These are phyloP conservation scores for Hymenoscyphus repandus DNA, from an alignment of 2,329 filamentous ascomycete species.

Conservation along the genomic window DNA sequence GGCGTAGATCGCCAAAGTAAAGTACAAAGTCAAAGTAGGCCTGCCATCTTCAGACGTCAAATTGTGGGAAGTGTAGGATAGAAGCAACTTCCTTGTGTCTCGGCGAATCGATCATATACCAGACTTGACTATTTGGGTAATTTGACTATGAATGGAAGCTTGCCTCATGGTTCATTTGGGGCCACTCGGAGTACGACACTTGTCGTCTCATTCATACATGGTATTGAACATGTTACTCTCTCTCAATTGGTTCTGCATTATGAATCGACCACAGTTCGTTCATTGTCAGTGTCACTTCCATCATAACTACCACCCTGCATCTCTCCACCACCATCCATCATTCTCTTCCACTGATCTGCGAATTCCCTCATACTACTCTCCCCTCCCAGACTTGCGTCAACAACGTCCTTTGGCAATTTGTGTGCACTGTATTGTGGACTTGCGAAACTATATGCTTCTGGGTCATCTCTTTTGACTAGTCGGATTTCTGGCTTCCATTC, in stretches of 20 bases:
- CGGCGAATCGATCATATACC: too few relatives aligned
- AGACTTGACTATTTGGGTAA: too few relatives aligned
- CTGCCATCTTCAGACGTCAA: too few relatives aligned
- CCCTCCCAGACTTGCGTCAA: slow-evolving; percentile 62
- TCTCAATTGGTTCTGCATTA: not conserved
- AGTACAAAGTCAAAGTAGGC: too few relatives aligned
- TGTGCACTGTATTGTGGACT: slow-evolving; percentile 89
- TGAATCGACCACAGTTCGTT: not conserved
- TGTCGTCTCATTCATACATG: too few relatives aligned
- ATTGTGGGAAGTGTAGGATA: too few relatives aligned
- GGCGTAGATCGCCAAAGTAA: not conserved
- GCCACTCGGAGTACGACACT: too few relatives aligned
- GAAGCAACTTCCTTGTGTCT: too few relatives aligned
- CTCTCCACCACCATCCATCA: slow-evolving; percentile 38
- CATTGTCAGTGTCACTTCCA: slow-evolving; percentile 24
- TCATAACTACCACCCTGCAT: slow-evolving; percentile 35
- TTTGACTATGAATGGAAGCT: not conserved
- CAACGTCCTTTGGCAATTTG: slow-evolving; percentile 90
- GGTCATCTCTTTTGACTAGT: slow-evolving; percentile 77
- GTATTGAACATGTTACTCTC: too few relatives aligned
- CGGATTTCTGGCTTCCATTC: slow-evolving; percentile 70
- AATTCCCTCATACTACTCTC: slow-evolving; percentile 78
- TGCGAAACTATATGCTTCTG: slow-evolving; percentile 80
- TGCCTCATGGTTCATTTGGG: not conserved
- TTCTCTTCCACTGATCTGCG: slow-evolving; percentile 66